Evolutionary conservation across 2,329 filamentous ascomycete species (phyloP).

Genomic region (Ceratocystis cubensis): DNA sequence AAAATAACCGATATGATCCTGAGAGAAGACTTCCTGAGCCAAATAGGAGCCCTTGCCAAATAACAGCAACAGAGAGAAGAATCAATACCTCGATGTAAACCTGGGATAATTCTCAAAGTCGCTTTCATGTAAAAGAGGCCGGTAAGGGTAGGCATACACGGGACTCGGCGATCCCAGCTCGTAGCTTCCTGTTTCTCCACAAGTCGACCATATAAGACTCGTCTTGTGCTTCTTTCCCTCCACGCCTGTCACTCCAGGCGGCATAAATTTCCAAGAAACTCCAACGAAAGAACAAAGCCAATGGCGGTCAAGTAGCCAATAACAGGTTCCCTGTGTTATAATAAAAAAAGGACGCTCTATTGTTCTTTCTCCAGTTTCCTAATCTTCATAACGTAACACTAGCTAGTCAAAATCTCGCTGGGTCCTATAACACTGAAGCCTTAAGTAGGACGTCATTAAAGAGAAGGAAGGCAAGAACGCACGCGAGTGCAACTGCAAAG

Average conservation of each 20-base stretch:
- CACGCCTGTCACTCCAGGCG: not conserved
- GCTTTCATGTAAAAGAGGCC: not conserved
- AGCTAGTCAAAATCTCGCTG: not conserved
- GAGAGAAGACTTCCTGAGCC: no score
- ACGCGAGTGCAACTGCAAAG: not conserved
- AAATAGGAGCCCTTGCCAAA: no score
- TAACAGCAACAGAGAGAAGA: no score
- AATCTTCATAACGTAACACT: slow-evolving; percentile 3
- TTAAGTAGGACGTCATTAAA: not conserved
- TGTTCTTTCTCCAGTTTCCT: not conserved
- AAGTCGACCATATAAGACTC: not conserved
- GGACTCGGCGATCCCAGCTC: not conserved
- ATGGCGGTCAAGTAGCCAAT: not conserved
- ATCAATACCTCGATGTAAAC: no score
- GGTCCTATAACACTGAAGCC: not conserved
- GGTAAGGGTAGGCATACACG: not conserved
- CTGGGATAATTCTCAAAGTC: no score
- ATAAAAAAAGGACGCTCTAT: not conserved
- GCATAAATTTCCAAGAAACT: not conserved
- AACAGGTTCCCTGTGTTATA: not conserved
- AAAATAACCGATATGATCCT: not conserved
- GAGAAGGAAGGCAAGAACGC: not conserved
- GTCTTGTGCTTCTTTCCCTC: not conserved
- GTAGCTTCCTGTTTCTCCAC: not conserved
- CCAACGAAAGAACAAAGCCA: not conserved